Percentiles rank a stretch among this genome's conserved stretches.
Conservation (phyloP, 495 filamentous ascomycete species). For the Hypoxylon lienhwacheense region DNA sequence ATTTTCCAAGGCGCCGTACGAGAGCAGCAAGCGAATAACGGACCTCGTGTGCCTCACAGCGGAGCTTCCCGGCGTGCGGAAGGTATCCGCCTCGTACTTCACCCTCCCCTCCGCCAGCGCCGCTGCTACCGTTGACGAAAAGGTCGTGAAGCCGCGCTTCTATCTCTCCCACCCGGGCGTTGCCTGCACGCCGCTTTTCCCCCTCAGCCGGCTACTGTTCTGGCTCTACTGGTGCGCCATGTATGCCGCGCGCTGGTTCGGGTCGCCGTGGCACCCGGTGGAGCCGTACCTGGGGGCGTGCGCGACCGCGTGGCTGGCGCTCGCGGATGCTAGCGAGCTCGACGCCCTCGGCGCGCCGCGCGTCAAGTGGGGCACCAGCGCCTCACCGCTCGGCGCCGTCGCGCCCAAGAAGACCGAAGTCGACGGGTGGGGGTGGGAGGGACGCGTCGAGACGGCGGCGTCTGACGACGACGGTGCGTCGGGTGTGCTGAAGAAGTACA, state of each 20-base stretch:
- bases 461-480: constrained; percentile 44
- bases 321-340: constrained; percentile 71
- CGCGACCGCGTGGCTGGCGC: constrained; percentile 75
- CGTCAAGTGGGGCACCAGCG: constrained; percentile 83
- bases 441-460: constrained; percentile 58
- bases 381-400: constrained; percentile 58
- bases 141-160: constrained; percentile 40
- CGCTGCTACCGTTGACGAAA: too few relatives aligned
- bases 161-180: constrained; percentile 88
- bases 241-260: constrained; percentile 73
- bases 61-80: constrained; percentile 62
- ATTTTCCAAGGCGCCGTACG: constrained; percentile 65
- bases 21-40: constrained; percentile 80
- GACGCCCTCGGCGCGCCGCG: constrained; percentile 60
- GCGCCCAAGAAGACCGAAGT: constrained; percentile 72
- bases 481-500: constrained; percentile 38
- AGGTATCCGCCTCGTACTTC: constrained; percentile 53
- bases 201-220: constrained; percentile 64
- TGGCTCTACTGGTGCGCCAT: constrained; percentile 62
- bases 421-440: constrained; percentile 83
- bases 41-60: constrained; percentile 81
- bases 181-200: constrained; percentile 76
- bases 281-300: constrained; percentile 74
- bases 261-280: constrained; percentile 84
- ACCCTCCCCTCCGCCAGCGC: constrained; percentile 22